These are phyloP conservation scores for Colletotrichum gigasporum DNA, from an alignment of 2,329 filamentous ascomycete species.

Conservation along the genomic window DNA sequence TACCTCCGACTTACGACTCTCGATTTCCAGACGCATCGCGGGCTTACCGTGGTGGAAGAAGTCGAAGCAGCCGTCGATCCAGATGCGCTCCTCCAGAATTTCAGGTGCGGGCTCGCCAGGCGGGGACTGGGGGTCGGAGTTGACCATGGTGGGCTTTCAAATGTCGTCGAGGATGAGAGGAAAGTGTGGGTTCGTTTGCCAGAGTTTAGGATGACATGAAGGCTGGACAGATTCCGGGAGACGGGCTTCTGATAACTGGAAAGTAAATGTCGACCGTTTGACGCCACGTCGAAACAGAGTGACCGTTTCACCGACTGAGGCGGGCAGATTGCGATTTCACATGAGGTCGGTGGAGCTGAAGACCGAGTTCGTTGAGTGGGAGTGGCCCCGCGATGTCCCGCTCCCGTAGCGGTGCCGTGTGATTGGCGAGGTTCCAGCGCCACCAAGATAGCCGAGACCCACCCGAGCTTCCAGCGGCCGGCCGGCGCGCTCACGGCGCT, in stretches of 20 bases:
- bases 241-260: neutral
- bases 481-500: conserved; percentile 21
- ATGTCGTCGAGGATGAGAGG: neutral
- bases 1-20: neutral
- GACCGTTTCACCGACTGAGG: conserved; percentile 27
- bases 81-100: conserved; percentile 78
- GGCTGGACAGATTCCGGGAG: neutral
- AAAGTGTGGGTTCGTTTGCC: neutral
- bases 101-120: conserved; percentile 61
- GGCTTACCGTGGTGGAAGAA: conserved; percentile 92
- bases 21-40: neutral
- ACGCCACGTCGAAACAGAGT: neutral
- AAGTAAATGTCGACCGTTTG: neutral
- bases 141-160: conserved; percentile 32
- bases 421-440: conserved; percentile 32
- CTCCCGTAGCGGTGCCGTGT: conserved; percentile 26
- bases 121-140: conserved; percentile 39
- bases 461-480: conserved; percentile 27
- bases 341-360: conserved; percentile 12
- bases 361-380: neutral
- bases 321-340: conserved; percentile 24
- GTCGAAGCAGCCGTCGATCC: conserved; percentile 99
- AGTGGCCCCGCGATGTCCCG: conserved; percentile 21
- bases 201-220: neutral
- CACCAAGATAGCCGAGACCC: conserved; percentile 30